Base-by-base conservation (phyloP, 768 basidiomycete species). In the Suillus fuscotomentosus region DNA sequence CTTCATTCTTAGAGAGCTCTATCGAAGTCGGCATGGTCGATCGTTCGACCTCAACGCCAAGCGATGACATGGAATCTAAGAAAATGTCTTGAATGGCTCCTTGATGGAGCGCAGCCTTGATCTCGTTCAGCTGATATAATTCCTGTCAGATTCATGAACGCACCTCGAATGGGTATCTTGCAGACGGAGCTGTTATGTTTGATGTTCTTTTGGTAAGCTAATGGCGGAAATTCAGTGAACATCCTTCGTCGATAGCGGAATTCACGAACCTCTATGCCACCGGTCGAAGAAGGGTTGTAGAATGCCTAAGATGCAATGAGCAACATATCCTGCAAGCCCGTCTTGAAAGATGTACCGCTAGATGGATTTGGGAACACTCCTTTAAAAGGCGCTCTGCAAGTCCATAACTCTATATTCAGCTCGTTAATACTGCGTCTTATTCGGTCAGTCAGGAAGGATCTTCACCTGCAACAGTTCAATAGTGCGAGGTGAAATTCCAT, bases 81-180 rank as follows among this genome's bases (percentile, higher is more conserved):
- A 78, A 74, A 43, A 79, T 72, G 0, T 69, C 55, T 60, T 78
- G 76, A 27, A 79, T 77, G 10, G 62, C 70, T 53, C 76, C 78
- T 71, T 76, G 77, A 59, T 77, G 75, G n/a, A 79, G 69, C 4
- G 67, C 63, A 38, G 69, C 22, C 78, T 79, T 50, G 39, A 31
- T 66, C 63, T 47, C 59, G 50, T 60, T 61, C 9, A 31, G 5
- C 2, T 10, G 10, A 53, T 3, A 9, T 14, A 24, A 1, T 55
- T 47, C 14, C 15, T 11, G 17, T 34, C 24, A 17, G 62, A 42
- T 9, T 6, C 24, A 13, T 50, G 39, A 24, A 65, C 73, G 62
- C 68, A 87, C 90, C 76, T 90, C 89, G 66, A 88, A 91, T 5
- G 88, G 89, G 73, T 85, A 91, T 41, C 89, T 81, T 15, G 89